phyloP scores from a whole-genome alignment of 2,329 filamentous ascomycete species.

The Sphaerostilbella broomeana region DNA sequence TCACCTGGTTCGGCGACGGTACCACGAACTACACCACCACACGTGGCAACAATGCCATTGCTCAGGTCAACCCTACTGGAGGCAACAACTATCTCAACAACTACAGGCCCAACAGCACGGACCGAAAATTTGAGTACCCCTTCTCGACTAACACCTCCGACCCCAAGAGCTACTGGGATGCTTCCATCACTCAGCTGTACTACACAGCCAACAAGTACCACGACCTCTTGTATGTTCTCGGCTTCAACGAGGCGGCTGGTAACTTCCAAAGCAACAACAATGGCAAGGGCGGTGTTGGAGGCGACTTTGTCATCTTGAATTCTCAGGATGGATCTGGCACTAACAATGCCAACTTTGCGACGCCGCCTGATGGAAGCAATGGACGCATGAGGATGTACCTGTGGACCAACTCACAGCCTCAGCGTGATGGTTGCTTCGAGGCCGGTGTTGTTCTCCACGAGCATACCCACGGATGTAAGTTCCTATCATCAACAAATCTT shows the following conservation, averaged over 20 bases:
- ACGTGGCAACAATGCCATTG: slow-evolving; percentile 53
- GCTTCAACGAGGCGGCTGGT: slow-evolving; percentile 51
- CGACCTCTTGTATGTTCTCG: slow-evolving; percentile 50
- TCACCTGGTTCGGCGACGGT: slow-evolving; percentile 48
- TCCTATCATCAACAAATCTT: too few species aligned
- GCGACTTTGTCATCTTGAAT: slow-evolving; percentile 49
- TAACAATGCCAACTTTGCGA: slow-evolving; percentile 54
- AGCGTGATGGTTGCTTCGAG: slow-evolving; percentile 51
- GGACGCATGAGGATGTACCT: slow-evolving; percentile 55
- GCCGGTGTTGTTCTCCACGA: slow-evolving; percentile 55
- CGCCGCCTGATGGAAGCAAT: slow-evolving; percentile 43
- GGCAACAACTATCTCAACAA: slow-evolving; percentile 27
- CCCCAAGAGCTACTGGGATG: slow-evolving; percentile 41
- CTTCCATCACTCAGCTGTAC: slow-evolving; percentile 53
- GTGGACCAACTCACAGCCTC: slow-evolving; percentile 42
- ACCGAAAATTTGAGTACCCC: slow-evolving; percentile 41
- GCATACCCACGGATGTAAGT: slow-evolving; percentile 44
- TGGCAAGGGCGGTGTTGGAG: slow-evolving; percentile 42
- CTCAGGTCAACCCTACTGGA: slow-evolving; percentile 40
- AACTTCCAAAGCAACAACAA: slow-evolving; percentile 56
- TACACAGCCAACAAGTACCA: slow-evolving; percentile 56
- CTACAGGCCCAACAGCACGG: slow-evolving; percentile 40
- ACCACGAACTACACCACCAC: slow-evolving; percentile 43
- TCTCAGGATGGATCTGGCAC: slow-evolving; percentile 48
- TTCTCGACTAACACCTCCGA: slow-evolving; percentile 30